phyloP scores from a whole-genome alignment of 345 rosid genomes.

The Clarkia xantiana region DNA sequence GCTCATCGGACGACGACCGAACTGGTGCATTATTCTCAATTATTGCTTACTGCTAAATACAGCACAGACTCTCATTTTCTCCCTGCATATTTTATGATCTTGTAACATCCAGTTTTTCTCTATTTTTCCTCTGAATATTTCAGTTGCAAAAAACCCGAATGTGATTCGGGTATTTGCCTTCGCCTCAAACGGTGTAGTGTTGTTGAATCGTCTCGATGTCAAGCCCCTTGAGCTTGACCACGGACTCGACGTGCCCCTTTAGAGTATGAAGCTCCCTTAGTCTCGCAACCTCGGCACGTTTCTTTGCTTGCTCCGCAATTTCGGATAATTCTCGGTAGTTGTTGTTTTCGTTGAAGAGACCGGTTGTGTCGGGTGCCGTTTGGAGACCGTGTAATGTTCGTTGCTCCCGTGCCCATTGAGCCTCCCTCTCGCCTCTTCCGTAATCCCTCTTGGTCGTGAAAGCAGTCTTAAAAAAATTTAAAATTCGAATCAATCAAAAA shows the following conservation, averaged over 20 bases:
- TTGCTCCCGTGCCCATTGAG: slow-evolving; percentile 83
- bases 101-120: too few species aligned
- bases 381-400: slow-evolving; percentile 83
- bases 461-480: slow-evolving; percentile 39
- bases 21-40: too few species aligned
- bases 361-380: slow-evolving; percentile 25
- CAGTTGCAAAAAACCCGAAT: too few species aligned
- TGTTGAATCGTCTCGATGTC: slow-evolving; percentile 83
- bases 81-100: too few species aligned
- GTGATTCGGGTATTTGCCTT: neutral
- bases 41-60: too few species aligned
- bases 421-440: slow-evolving; percentile 79
- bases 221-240: slow-evolving; percentile 85
- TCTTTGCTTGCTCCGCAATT: slow-evolving; percentile 84
- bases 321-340: slow-evolving; percentile 60
- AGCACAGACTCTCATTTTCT: too few species aligned
- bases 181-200: slow-evolving; percentile 62
- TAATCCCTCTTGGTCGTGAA: slow-evolving; percentile 82
- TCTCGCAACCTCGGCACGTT: slow-evolving; percentile 90
- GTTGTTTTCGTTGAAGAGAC: slow-evolving; percentile 39
- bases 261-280: slow-evolving; percentile 81
- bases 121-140: too few species aligned
- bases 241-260: slow-evolving; percentile 88
- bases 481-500: too few species aligned
- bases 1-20: too few species aligned